Conservation (phyloP, 495 filamentous ascomycete genomes). For the Hypoxylon perforatum region DNA sequence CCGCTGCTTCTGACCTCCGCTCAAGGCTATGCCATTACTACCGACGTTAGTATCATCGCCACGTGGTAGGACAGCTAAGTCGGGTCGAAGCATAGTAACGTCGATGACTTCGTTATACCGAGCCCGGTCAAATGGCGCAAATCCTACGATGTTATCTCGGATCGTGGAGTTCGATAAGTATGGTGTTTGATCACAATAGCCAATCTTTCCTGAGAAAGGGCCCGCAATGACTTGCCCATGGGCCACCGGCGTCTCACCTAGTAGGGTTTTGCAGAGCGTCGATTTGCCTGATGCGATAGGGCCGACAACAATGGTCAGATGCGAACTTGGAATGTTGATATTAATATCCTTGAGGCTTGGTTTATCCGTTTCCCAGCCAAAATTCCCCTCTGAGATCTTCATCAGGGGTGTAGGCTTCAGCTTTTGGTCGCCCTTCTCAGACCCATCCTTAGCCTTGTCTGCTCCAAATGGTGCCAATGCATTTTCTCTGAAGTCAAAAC, state of each 20-base stretch:
- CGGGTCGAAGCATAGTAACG: constrained; percentile 68
- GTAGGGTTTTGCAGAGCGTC: constrained; percentile 58
- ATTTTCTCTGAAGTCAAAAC: constrained; percentile 28
- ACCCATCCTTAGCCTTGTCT: background rate
- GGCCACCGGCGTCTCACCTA: constrained; percentile 57
- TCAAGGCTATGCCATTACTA: constrained; percentile 70
- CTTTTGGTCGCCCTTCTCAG: background rate
- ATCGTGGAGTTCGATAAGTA: constrained; percentile 70
- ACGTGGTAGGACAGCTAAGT: constrained; percentile 62
- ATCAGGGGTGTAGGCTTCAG: background rate
- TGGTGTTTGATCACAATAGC: constrained; percentile 48
- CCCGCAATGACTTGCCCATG: constrained; percentile 33
- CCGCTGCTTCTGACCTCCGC: constrained; percentile 74
- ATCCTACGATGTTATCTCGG: constrained; percentile 64
- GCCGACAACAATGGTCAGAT: constrained; percentile 56
- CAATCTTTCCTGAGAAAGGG: constrained; percentile 10
- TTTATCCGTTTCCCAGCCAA: constrained; percentile 56
- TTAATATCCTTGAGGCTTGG: constrained; percentile 49
- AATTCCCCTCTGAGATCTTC: constrained; percentile 47
- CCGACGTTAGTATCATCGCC: constrained; percentile 71
- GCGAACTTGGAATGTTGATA: constrained; percentile 45
- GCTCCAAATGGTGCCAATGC: background rate
- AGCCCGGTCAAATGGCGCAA: constrained; percentile 60
- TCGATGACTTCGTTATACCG: constrained; percentile 72
- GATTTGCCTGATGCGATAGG: constrained; percentile 63